phyloP scores from a whole-genome alignment of 345 rosid genomes.

The Populus ilicifolia region DNA sequence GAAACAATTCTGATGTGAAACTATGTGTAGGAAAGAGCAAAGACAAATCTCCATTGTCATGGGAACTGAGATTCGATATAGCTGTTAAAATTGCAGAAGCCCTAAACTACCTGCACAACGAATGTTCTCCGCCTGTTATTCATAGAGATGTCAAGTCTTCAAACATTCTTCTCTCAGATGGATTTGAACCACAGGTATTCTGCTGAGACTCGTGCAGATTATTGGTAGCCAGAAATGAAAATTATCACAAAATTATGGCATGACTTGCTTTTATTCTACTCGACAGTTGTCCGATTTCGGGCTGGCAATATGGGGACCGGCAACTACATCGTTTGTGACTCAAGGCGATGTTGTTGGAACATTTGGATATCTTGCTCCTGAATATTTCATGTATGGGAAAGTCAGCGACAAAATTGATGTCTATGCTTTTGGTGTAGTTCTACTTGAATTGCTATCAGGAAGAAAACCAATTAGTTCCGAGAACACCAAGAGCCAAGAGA shows the following conservation, averaged over 20 bases:
- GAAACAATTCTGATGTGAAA: conserved; percentile 12
- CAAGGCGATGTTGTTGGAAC: conserved; percentile 78
- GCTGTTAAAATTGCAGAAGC: conserved; percentile 75
- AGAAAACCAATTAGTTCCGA: conserved; percentile 64
- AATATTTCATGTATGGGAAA: conserved; percentile 94
- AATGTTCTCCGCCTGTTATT: conserved; percentile 66
- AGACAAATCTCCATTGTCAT: conserved; percentile 40
- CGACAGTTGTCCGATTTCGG: conserved; percentile 86
- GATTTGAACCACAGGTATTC: conserved; percentile 71
- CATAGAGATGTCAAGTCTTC: conserved; percentile 93
- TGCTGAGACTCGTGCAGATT: neutral
- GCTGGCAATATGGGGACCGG: conserved; percentile 81
- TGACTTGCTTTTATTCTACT: conserved; percentile 7
- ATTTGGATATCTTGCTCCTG: conserved; percentile 97
- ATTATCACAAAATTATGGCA: neutral
- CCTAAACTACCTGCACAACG: conserved; percentile 60
- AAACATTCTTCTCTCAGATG: conserved; percentile 77
- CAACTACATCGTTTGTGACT: conserved; percentile 49
- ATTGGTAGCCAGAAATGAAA: neutral
- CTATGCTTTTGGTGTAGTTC: conserved; percentile 86
- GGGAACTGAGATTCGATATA: conserved; percentile 61
- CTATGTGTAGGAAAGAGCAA: conserved; percentile 27
- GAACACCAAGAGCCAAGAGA: conserved; percentile 57
- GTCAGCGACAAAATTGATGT: conserved; percentile 87
- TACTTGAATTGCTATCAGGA: conserved; percentile 85